Evolutionary conservation across 371 early-diverging fungal genomes (phyloP).

Genomic region (Choanephora cucurbitarum): DNA sequence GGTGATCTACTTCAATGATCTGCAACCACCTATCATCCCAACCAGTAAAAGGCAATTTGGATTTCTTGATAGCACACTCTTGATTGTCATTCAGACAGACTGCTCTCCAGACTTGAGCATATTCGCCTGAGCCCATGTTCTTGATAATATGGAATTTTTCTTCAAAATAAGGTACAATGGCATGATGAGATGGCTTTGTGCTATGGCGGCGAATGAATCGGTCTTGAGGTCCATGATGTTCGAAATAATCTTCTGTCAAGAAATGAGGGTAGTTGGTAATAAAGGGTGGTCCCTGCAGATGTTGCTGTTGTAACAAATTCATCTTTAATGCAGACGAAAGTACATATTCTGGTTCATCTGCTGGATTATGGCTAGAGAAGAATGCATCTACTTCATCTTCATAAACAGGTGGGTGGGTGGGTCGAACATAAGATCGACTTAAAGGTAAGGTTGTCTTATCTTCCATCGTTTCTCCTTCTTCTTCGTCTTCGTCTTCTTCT

Average conservation of each 20-base stretch:
- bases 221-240: slow-evolving; percentile 16
- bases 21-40: slow-evolving; percentile 72
- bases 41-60: slow-evolving; percentile 68
- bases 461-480: slow-evolving; percentile 14
- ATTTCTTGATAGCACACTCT: slow-evolving; percentile 79
- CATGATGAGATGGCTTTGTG: background rate
- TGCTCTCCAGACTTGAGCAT: slow-evolving; percentile 77
- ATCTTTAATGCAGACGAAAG: slow-evolving; percentile 14
- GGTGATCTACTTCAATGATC: slow-evolving; percentile 79
- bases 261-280: slow-evolving; percentile 36
- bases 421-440: slow-evolving; percentile 3
- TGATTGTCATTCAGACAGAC: slow-evolving; percentile 56
- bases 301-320: slow-evolving; percentile 17
- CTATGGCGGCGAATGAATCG: slow-evolving; percentile 1
- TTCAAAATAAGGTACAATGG: slow-evolving; percentile 34
- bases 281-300: slow-evolving; percentile 6
- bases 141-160: slow-evolving; percentile 27
- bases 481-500: slow-evolving; percentile 21
- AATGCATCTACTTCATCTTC: slow-evolving; percentile 38
- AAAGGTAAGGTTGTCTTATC: slow-evolving; percentile 24
- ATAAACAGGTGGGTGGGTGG: slow-evolving; percentile 2
- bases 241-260: slow-evolving; percentile 37
- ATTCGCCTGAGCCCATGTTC: slow-evolving; percentile 74
- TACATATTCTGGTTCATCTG: slow-evolving; percentile 22
- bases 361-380: slow-evolving; percentile 22